Conservation (phyloP, 352 stramenopile genomes). For the Phytophthora aleatoria region DNA sequence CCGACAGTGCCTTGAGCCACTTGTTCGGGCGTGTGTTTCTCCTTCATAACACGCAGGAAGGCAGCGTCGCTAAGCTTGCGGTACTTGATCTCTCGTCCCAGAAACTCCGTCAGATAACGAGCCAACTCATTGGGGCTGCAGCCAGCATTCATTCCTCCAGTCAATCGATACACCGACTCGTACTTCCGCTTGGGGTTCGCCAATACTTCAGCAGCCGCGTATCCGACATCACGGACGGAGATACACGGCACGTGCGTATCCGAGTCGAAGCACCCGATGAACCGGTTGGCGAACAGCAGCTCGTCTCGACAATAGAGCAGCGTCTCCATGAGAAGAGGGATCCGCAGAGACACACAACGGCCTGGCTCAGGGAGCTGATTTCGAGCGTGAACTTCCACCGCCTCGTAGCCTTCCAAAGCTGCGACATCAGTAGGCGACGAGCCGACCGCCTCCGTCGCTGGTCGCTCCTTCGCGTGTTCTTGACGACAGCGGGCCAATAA, state of each 20-base stretch:
- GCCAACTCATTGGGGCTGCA: conserved; percentile 55
- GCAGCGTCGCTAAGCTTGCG: conserved; percentile 47
- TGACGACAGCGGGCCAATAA: conserved; percentile 33
- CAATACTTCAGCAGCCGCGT: conserved; percentile 57
- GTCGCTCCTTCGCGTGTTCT: conserved; percentile 22
- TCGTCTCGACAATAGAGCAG: conserved; percentile 78
- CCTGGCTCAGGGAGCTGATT: conserved; percentile 38
- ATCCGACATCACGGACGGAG: conserved; percentile 63
- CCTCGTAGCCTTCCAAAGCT: conserved; percentile 53
- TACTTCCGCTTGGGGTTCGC: conserved; percentile 52
- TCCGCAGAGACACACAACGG: conserved; percentile 59
- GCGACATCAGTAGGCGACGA: conserved; percentile 22
- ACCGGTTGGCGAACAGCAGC: conserved; percentile 67
- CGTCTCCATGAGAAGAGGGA: conserved; percentile 80
- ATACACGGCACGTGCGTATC: conserved; percentile 68
- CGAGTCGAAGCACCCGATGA: conserved; percentile 54
- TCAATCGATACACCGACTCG: conserved; percentile 60
- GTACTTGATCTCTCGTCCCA: conserved; percentile 59
- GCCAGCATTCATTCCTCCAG: conserved; percentile 34
- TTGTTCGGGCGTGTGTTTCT: conserved; percentile 54
- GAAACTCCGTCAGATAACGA: conserved; percentile 35
- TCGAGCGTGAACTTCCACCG: conserved; percentile 69
- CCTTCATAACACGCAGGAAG: conserved; percentile 50
- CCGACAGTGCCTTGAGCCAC: conserved; percentile 56
- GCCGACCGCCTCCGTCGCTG: conserved; percentile 27